Evolutionary conservation across 352 stramenopile species (phyloP).

Genomic region (Sclerospora graminicola): DNA sequence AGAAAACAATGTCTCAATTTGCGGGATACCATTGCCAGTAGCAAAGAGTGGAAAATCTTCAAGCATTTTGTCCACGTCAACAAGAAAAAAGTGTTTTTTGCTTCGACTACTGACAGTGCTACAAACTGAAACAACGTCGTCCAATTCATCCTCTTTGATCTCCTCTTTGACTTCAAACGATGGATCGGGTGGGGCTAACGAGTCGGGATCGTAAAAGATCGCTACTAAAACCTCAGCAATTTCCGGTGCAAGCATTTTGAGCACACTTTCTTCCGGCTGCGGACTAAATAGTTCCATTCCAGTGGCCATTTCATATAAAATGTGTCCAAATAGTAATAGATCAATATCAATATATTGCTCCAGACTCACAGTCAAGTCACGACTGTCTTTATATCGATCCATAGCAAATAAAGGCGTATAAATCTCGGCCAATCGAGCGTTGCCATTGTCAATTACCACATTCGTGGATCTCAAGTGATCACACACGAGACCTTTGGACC

Average conservation of each 20-base stretch:
- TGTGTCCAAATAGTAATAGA: slow-evolving; percentile 54
- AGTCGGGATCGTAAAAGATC: slow-evolving; percentile 35
- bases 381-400: slow-evolving; percentile 41
- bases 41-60: slow-evolving; percentile 33
- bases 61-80: slow-evolving; percentile 32
- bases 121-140: slow-evolving; percentile 11
- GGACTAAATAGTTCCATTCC: slow-evolving; percentile 39
- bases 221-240: slow-evolving; percentile 45
- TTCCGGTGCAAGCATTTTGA: slow-evolving; percentile 40
- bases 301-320: slow-evolving; percentile 73
- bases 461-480: slow-evolving; percentile 61
- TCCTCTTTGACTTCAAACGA: slow-evolving; percentile 2
- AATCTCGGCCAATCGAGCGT: slow-evolving; percentile 49
- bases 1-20: slow-evolving; percentile 44
- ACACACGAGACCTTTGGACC: slow-evolving; percentile 52
- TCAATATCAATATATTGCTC: slow-evolving; percentile 62
- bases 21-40: slow-evolving; percentile 17
- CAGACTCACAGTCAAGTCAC: slow-evolving; percentile 45
- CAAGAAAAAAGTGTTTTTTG: slow-evolving; percentile 26
- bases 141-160: slow-evolving; percentile 6
- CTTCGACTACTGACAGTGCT: slow-evolving; percentile 14
- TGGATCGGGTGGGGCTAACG: slow-evolving; percentile 3
- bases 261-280: slow-evolving; percentile 32
- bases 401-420: slow-evolving; percentile 53
- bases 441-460: slow-evolving; percentile 48